These are phyloP conservation scores for Pseudogymnoascus pannorum DNA, from an alignment of 2,329 filamentous ascomycete species.

Conservation along the genomic window DNA sequence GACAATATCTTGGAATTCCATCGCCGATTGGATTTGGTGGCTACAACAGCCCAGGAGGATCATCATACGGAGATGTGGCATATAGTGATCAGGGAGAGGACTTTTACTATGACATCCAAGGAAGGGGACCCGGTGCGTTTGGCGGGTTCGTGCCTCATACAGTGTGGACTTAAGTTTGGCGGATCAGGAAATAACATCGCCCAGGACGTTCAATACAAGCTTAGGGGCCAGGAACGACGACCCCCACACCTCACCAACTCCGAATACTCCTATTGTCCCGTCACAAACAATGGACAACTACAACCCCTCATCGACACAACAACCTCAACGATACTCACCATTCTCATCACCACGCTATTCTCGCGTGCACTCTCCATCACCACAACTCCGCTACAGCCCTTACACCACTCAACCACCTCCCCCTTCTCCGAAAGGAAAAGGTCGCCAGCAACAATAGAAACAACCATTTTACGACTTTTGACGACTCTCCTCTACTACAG, in stretches of 20 bases:
- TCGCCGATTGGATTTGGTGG: conserved; percentile 48
- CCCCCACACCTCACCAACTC: not conserved
- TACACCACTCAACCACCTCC: conserved; percentile 5
- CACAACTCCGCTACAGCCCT: not conserved
- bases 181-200: conserved; percentile 20
- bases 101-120: conserved; percentile 24
- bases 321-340: conserved; percentile 17
- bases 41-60: conserved; percentile 54
- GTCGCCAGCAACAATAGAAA: conserved; percentile 25
- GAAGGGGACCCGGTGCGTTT: conserved; percentile 27
- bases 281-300: not conserved
- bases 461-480: not conserved
- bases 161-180: conserved; percentile 29
- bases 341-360: conserved; percentile 12
- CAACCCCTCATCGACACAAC: conserved; percentile 16
- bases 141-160: conserved; percentile 32
- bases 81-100: conserved; percentile 52
- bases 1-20: conserved; percentile 56
- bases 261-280: not conserved
- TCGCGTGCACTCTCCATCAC: not conserved
- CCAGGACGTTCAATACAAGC: not conserved
- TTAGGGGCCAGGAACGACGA: not conserved
- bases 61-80: conserved; percentile 49
- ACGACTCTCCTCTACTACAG: conserved; percentile 10
- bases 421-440: conserved; percentile 25